A percentile compares a stretch with the other conserved stretches of the same genome.
Conservation (phyloP, 768 basidiomycete species). For the Trametes cingulata region DNA sequence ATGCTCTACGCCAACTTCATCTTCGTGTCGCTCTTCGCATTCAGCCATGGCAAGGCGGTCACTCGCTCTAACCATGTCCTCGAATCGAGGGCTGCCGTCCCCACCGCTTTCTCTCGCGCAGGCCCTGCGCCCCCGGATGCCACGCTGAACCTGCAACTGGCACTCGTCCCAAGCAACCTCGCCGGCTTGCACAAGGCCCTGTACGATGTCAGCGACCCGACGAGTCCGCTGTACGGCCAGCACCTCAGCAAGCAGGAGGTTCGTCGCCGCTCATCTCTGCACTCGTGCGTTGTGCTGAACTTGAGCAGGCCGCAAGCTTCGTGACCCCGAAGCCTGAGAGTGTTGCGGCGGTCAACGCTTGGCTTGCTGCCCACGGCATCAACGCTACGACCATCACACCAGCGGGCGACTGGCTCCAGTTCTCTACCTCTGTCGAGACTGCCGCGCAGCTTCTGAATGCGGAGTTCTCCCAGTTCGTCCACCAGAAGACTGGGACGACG, state of each 20-base stretch:
- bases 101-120: background rate
- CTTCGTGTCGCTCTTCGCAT: background rate
- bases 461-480: constrained; percentile 23
- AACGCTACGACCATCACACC: constrained; percentile 20
- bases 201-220: constrained; percentile 39
- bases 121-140: background rate
- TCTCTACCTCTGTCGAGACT: constrained; percentile 23
- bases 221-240: constrained; percentile 36
- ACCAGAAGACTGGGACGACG: constrained; percentile 22
- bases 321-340: constrained; percentile 23
- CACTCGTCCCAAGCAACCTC: constrained; percentile 37
- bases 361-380: constrained; percentile 24
- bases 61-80: background rate
- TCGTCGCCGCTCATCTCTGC: constrained; percentile 1
- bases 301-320: background rate
- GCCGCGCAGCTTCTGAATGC: constrained; percentile 26
- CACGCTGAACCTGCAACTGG: constrained; percentile 39
- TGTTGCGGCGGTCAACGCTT: constrained; percentile 22
- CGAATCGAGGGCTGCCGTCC: background rate
- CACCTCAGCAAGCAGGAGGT: constrained; percentile 23
- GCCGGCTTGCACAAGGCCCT: constrained; percentile 38
- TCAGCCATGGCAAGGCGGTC: background rate
- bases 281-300: too few species aligned
- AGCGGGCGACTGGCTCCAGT: constrained; percentile 28
- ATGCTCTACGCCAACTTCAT: background rate